phyloP scores from a whole-genome alignment of 768 basidiomycete genomes.

The Lactifluus pinguis region DNA sequence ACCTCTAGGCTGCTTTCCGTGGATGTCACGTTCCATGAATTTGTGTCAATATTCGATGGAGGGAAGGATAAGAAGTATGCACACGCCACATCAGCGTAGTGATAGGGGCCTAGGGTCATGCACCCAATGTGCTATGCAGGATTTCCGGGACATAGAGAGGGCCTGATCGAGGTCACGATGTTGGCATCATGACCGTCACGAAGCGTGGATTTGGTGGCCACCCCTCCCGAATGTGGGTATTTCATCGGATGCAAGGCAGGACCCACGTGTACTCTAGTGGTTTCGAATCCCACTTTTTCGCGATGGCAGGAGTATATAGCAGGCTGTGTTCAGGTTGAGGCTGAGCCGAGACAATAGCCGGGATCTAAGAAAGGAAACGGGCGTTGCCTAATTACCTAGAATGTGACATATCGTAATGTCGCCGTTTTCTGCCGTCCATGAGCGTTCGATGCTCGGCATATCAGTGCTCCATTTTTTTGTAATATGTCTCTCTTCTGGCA shows the following conservation, averaged over 20 bases:
- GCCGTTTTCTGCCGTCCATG: not conserved
- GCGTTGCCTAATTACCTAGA: not conserved
- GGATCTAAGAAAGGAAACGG: not conserved
- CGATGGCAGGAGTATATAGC: not conserved
- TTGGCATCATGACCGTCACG: not conserved
- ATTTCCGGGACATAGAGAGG: not conserved
- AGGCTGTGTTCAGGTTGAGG: not conserved
- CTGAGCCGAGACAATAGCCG: not conserved
- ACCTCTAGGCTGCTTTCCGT: not conserved
- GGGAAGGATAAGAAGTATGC: not conserved
- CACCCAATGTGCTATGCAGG: not conserved
- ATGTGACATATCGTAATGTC: not conserved
- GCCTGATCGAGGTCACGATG: not conserved
- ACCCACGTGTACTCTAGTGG: not conserved
- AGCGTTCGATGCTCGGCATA: not conserved
- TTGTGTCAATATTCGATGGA: not conserved
- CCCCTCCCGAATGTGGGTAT: not conserved
- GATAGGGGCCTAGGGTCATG: not conserved
- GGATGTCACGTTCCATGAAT: not conserved
- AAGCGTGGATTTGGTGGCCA: not conserved
- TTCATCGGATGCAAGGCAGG: not conserved
- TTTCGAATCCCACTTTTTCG: slow-evolving; percentile 1
- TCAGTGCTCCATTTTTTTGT: not conserved
- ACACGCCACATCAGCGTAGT: not conserved
- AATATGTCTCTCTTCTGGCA: not conserved